A percentile compares a stretch with the other conserved stretches of the same genome.
phyloP scores from a whole-genome alignment of 1,284 basidiomycete genomes.

The Erythrobasidium hasegawianum region DNA sequence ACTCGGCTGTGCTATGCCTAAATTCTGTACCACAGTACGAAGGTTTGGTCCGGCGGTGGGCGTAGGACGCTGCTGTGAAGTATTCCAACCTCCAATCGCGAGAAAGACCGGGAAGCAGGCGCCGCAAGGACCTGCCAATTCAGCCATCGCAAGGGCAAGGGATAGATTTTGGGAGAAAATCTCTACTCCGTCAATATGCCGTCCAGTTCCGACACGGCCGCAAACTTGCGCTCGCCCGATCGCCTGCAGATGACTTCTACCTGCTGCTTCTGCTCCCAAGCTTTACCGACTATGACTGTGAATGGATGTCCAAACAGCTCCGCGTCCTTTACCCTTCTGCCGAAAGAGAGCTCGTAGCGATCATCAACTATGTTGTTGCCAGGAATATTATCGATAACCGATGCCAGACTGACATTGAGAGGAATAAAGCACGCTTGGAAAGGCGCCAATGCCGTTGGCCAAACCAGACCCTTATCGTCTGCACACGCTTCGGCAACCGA shows the following conservation, averaged over 20 bases:
- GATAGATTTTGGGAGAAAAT: no score
- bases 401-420: neutral
- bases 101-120: no score
- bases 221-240: neutral
- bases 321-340: slow-evolving; percentile 47
- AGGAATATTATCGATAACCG: neutral
- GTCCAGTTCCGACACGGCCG: no score
- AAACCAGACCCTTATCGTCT: slow-evolving; percentile 42
- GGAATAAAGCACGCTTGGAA: slow-evolving; percentile 41
- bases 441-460: slow-evolving; percentile 46
- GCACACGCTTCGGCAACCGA: slow-evolving; percentile 44
- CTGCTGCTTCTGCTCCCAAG: slow-evolving; percentile 39
- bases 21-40: slow-evolving; percentile 14
- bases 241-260: slow-evolving; percentile 40
- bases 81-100: no score
- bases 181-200: no score
- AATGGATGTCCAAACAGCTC: slow-evolving; percentile 47
- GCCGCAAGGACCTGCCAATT: no score
- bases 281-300: slow-evolving; percentile 46
- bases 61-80: neutral
- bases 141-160: no score
- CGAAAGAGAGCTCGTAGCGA: slow-evolving; percentile 41
- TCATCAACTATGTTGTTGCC: slow-evolving; percentile 46
- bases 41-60: slow-evolving; percentile 17
- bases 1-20: neutral